A percentile compares a stretch with the other conserved stretches of the same genome.
phyloP scores from a whole-genome alignment of 768 basidiomycete genomes.

The Pleurotus salmoneostramineus region DNA sequence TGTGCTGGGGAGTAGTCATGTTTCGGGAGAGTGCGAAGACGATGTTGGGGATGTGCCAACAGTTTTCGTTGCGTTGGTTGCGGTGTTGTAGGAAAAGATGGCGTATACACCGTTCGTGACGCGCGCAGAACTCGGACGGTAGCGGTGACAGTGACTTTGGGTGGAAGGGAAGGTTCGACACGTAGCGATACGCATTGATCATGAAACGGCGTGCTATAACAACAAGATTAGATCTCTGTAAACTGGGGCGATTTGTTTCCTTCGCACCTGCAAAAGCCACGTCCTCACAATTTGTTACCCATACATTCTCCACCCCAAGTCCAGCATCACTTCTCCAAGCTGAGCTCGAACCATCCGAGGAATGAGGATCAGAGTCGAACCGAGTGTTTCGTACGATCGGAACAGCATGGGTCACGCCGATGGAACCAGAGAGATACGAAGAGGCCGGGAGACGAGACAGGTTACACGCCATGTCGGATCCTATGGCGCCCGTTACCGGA shows the following conservation, averaged over 20 bases:
- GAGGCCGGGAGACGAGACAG: conserved; percentile 63
- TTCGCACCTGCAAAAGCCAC: conserved; percentile 47
- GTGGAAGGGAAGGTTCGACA: conserved; percentile 69
- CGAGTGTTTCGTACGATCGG: conserved; percentile 64
- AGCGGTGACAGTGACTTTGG: conserved; percentile 57
- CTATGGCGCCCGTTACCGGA: conserved; percentile 63
- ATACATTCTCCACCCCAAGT: conserved; percentile 72
- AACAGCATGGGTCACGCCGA: conserved; percentile 32
- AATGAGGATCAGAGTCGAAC: conserved; percentile 68
- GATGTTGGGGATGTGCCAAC: conserved; percentile 31
- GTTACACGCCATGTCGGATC: conserved; percentile 75
- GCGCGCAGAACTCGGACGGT: conserved; percentile 31
- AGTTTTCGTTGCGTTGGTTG: conserved; percentile 43
- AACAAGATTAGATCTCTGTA: not conserved
- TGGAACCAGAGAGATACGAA: conserved; percentile 9
- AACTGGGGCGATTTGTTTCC: not conserved
- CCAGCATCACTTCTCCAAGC: conserved; percentile 73
- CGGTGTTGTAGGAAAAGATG: conserved; percentile 65
- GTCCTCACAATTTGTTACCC: conserved; percentile 55
- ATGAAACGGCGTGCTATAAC: conserved; percentile 46
- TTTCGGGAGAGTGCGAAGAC: too few relatives aligned
- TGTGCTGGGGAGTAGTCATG: too few relatives aligned
- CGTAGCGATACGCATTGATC: conserved; percentile 72
- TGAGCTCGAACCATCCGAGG: conserved; percentile 60
- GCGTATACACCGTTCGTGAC: conserved; percentile 69